phyloP scores from a whole-genome alignment of 1,284 basidiomycete species.

The Malassezia equina region DNA sequence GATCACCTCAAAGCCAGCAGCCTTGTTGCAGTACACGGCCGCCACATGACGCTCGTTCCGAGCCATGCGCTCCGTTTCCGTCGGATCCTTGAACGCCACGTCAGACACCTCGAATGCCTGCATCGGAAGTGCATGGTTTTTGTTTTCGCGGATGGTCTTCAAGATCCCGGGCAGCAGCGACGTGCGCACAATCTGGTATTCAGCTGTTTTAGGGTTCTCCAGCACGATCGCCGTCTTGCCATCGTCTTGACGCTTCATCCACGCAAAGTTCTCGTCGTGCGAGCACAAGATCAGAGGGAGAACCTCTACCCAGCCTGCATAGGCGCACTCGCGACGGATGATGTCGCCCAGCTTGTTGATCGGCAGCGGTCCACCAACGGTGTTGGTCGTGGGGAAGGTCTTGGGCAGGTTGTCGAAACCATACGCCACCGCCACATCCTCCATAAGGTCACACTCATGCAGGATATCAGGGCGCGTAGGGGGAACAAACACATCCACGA shows the following conservation, averaged over 20 bases:
- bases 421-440: slow-evolving; percentile 93
- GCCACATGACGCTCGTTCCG: slow-evolving; percentile 77
- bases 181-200: slow-evolving; percentile 95
- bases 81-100: slow-evolving; percentile 74
- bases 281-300: slow-evolving; percentile 94
- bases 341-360: slow-evolving; percentile 86
- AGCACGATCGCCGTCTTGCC: slow-evolving; percentile 73
- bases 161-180: slow-evolving; percentile 87
- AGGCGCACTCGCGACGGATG: slow-evolving; percentile 77
- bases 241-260: slow-evolving; percentile 75
- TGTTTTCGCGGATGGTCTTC: slow-evolving; percentile 93
- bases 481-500: slow-evolving; percentile 68
- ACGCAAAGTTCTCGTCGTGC: slow-evolving; percentile 93
- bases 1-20: slow-evolving; percentile 89
- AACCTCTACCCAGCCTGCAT: slow-evolving; percentile 90
- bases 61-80: slow-evolving; percentile 64
- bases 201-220: slow-evolving; percentile 90
- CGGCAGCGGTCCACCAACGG: slow-evolving; percentile 80
- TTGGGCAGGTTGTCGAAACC: slow-evolving; percentile 93
- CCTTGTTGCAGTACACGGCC: slow-evolving; percentile 89
- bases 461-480: slow-evolving; percentile 89
- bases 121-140: slow-evolving; percentile 80
- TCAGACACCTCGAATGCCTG: slow-evolving; percentile 90
- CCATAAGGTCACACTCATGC: slow-evolving; percentile 96
- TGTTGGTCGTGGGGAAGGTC: slow-evolving; percentile 85